Evolutionary conservation across 1,284 basidiomycete genomes (phyloP).

Genomic region (Rhodotorula sp.): DNA sequence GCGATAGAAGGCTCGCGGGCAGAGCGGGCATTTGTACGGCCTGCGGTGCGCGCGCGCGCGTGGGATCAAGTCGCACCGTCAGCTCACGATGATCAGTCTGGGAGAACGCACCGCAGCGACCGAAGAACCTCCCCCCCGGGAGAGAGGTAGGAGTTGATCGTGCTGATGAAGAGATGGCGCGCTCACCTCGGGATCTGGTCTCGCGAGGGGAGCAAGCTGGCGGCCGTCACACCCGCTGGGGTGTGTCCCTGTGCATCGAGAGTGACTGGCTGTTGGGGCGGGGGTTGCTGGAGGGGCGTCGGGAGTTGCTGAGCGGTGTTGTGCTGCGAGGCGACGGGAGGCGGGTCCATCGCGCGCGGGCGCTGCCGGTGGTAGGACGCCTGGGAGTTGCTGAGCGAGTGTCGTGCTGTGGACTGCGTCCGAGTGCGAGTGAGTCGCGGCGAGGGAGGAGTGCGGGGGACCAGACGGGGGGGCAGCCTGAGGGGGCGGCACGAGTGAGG

Average conservation of each 20-base stretch:
- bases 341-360: too few relatives aligned
- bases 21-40: constrained; percentile 72
- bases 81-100: neutral
- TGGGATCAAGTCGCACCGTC: neutral
- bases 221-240: constrained; percentile 31
- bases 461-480: neutral
- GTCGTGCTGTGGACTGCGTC: neutral
- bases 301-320: too few relatives aligned
- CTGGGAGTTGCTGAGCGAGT: too few relatives aligned
- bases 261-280: neutral
- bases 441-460: too few relatives aligned
- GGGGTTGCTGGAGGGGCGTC: too few relatives aligned
- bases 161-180: too few relatives aligned
- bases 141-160: neutral
- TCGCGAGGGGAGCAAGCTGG: constrained; percentile 27
- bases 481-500: too few relatives aligned
- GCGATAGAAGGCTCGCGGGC: constrained; percentile 36
- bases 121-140: neutral
- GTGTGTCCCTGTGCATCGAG: constrained; percentile 35
- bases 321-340: too few relatives aligned
- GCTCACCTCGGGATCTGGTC: constrained; percentile 38
- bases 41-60: constrained; percentile 50
- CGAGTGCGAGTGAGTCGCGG: too few relatives aligned
- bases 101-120: constrained; percentile 12
- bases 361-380: too few relatives aligned